These are phyloP conservation scores for Actinomucor elegans DNA, from an alignment of 371 early-diverging fungal genomes.

Conservation along the genomic window DNA sequence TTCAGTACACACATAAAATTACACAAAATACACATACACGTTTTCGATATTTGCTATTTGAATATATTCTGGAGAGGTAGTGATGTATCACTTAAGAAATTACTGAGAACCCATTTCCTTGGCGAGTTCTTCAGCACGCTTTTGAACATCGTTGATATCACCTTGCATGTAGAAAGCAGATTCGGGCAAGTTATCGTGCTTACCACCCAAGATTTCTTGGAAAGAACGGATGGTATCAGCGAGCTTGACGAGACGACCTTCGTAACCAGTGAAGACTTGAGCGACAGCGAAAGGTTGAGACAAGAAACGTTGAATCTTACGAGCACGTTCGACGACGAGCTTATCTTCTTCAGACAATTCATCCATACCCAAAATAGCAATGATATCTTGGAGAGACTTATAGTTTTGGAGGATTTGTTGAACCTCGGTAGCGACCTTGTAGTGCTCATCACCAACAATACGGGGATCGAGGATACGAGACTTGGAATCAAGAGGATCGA, in stretches of 20 bases:
- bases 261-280: conserved; percentile 97
- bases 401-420: conserved; percentile 96
- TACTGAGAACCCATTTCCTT: conserved; percentile 54
- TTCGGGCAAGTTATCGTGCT: conserved; percentile 92
- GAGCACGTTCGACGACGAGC: conserved; percentile 94
- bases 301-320: conserved; percentile 97
- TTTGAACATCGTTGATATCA: conserved; percentile 92
- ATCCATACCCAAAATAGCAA: conserved; percentile 97
- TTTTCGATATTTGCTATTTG: too few relatives aligned
- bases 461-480: conserved; percentile 97
- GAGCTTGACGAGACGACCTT: conserved; percentile 92
- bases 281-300: conserved; percentile 97
- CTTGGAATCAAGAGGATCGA: conserved; percentile 98
- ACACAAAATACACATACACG: too few relatives aligned
- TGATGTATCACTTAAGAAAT: too few relatives aligned
- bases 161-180: conserved; percentile 98
- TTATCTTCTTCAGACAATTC: conserved; percentile 98
- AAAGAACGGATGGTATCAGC: conserved; percentile 96
- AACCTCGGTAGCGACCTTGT: conserved; percentile 91
- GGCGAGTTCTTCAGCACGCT: conserved; percentile 93
- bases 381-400: conserved; percentile 98
- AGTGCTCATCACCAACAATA: conserved; percentile 95
- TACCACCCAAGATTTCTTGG: conserved; percentile 95
- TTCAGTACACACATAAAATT: too few relatives aligned
- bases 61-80: too few relatives aligned